A percentile compares a stretch with the other conserved stretches of the same genome.
These are phyloP conservation scores for Chlorella sp. DNA, from an alignment of 139 green algal species.

Conservation along the genomic window DNA sequence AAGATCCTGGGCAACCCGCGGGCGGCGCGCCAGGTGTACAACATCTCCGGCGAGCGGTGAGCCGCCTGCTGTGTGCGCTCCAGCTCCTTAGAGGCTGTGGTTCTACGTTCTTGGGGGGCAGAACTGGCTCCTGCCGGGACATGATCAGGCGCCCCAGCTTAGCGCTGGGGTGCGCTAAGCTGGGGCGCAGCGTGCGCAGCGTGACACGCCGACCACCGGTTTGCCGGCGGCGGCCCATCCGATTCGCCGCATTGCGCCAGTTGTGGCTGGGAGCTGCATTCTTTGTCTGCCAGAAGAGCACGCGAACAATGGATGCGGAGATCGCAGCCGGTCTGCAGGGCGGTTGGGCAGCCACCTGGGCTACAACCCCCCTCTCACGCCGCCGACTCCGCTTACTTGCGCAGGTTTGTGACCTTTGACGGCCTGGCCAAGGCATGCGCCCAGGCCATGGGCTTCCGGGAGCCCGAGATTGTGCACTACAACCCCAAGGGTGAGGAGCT, in stretches of 20 bases:
- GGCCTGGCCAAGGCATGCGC: slow-evolving; percentile 95
- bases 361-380: background rate
- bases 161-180: too few relatives aligned
- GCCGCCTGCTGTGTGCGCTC: background rate
- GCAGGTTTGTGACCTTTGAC: slow-evolving; percentile 93
- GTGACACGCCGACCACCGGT: too few relatives aligned
- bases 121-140: too few relatives aligned
- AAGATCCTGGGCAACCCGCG: slow-evolving; percentile 82
- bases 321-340: background rate
- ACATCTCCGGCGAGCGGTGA: slow-evolving; percentile 67
- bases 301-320: too few relatives aligned
- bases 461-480: slow-evolving; percentile 94
- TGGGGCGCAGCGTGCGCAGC: too few relatives aligned
- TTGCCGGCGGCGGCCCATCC: too few relatives aligned
- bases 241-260: too few relatives aligned
- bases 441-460: slow-evolving; percentile 78
- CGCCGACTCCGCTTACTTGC: background rate
- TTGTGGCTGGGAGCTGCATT: too few relatives aligned
- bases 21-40: slow-evolving; percentile 74
- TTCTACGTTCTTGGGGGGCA: too few relatives aligned
- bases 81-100: too few relatives aligned
- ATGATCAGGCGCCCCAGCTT: too few relatives aligned
- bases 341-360: background rate
- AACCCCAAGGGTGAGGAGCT: slow-evolving; percentile 78
- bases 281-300: too few relatives aligned